These are phyloP conservation scores for Botryotinia calthae DNA, from an alignment of 2,329 filamentous ascomycete genomes.

Conservation along the genomic window DNA sequence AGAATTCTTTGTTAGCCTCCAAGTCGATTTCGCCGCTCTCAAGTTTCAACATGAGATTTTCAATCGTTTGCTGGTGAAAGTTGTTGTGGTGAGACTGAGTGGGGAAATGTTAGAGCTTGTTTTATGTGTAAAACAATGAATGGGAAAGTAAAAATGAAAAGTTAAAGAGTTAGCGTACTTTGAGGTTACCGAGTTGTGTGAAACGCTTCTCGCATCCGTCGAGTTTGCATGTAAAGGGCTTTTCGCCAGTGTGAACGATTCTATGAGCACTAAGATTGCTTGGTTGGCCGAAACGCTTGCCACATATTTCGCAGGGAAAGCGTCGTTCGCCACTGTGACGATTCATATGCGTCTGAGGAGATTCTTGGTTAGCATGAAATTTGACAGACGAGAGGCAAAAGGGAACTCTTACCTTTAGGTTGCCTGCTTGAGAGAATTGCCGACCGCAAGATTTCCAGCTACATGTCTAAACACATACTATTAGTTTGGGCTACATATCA, in stretches of 20 bases:
- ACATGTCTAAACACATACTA: neutral
- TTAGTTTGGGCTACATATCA: neutral
- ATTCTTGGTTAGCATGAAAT: neutral
- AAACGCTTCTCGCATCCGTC: conserved; percentile 75
- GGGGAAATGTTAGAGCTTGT: neutral
- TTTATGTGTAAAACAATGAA: neutral
- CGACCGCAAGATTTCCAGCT: neutral
- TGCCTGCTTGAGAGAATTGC: conserved; percentile 2
- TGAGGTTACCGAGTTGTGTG: conserved; percentile 87
- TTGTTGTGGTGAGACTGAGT: conserved; percentile 44
- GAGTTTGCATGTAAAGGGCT: conserved; percentile 55
- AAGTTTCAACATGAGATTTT: conserved; percentile 64
- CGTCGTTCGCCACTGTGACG: conserved; percentile 11
- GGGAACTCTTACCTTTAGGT: neutral
- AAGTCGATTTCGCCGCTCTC: conserved; percentile 61
- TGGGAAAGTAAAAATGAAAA: neutral
- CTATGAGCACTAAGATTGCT: conserved; percentile 5
- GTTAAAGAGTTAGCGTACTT: conserved; percentile 50
- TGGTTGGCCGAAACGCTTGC: conserved; percentile 6
- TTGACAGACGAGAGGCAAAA: neutral
- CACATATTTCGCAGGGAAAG: conserved; percentile 1
- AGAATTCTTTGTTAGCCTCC: conserved; percentile 69
- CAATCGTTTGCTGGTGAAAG: conserved; percentile 76
- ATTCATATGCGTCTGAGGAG: conserved; percentile 2
- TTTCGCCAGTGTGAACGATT: conserved; percentile 25